phyloP scores from a whole-genome alignment of 352 stramenopile species.

The Discostella stelligera region DNA sequence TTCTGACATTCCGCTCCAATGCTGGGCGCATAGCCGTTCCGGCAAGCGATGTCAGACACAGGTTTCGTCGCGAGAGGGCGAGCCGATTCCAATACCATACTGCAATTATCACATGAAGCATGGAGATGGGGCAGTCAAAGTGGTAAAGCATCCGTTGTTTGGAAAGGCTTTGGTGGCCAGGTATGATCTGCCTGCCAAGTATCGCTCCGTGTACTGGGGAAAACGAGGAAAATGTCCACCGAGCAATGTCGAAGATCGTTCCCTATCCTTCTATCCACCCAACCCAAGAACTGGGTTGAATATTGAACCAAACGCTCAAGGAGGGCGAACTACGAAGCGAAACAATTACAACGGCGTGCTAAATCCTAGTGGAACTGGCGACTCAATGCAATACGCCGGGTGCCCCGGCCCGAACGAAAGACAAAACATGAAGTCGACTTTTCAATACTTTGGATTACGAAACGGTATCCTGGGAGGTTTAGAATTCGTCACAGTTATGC shows the following conservation, averaged over 20 bases:
- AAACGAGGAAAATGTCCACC: conserved; percentile 45
- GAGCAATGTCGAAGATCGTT: conserved; percentile 58
- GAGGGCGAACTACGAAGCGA: conserved; percentile 41
- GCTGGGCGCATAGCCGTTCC: conserved; percentile 55
- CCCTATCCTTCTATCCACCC: conserved; percentile 64
- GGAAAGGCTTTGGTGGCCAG: conserved; percentile 59
- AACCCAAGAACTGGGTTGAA: conserved; percentile 55
- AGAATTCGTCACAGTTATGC: conserved; percentile 61
- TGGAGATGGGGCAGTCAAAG: conserved; percentile 59
- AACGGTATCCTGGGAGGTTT: conserved; percentile 59
- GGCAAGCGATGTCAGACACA: conserved; percentile 42
- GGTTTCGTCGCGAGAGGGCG: conserved; percentile 51
- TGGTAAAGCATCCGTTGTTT: conserved; percentile 57
- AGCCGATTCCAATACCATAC: conserved; percentile 69
- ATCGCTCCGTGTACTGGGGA: conserved; percentile 57
- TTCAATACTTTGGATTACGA: conserved; percentile 64
- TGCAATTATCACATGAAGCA: conserved; percentile 51
- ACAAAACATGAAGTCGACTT: conserved; percentile 67
- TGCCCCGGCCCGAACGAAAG: conserved; percentile 61
- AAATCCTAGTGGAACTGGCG: conserved; percentile 59
- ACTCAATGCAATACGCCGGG: conserved; percentile 63
- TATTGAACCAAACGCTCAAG: conserved; percentile 33
- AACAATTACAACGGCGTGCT: conserved; percentile 72
- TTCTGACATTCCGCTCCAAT: conserved; percentile 41
- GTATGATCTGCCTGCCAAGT: conserved; percentile 54